phyloP scores from a whole-genome alignment of 768 basidiomycete species.

The Suillus ampliporus region DNA sequence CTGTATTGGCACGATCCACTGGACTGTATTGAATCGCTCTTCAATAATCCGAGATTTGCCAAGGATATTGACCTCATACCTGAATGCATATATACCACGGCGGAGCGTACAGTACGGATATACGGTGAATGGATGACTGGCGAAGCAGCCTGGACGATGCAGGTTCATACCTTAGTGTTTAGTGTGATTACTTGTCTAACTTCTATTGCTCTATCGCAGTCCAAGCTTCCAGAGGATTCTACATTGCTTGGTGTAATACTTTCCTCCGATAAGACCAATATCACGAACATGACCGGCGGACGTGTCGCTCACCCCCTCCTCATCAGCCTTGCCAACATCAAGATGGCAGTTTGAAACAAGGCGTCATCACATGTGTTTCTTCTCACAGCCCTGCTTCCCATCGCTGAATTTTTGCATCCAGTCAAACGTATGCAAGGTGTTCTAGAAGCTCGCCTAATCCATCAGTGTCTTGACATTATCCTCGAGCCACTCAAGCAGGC shows the following conservation, averaged over 20 bases:
- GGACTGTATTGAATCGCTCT: constrained; percentile 27
- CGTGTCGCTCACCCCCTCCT: constrained; percentile 2
- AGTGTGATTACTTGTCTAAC: constrained; percentile 2
- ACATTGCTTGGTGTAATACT: constrained; percentile 32
- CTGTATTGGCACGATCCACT: constrained; percentile 20
- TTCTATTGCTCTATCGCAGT: constrained; percentile 18
- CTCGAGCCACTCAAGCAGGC: constrained; percentile 22
- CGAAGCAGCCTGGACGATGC: neutral
- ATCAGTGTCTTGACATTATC: constrained; percentile 24
- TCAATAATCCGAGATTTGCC: constrained; percentile 20
- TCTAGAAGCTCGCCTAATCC: constrained; percentile 23
- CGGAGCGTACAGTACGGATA: constrained; percentile 15
- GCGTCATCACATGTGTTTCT: constrained; percentile 20
- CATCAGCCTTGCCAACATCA: constrained; percentile 13
- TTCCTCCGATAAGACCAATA: constrained; percentile 27
- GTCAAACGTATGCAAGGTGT: constrained; percentile 16
- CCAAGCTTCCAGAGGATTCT: constrained; percentile 26
- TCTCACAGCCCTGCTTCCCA: constrained; percentile 20
- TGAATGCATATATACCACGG: constrained; percentile 15
- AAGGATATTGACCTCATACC: constrained; percentile 27
- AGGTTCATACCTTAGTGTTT: constrained; percentile 8
- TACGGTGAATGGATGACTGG: constrained; percentile 32
- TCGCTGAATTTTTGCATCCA: constrained; percentile 24
- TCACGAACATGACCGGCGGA: constrained; percentile 22
- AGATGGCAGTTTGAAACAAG: constrained; percentile 19